Conservation (phyloP, 1,284 basidiomycete species). For the Trichosporon sp. region DNA sequence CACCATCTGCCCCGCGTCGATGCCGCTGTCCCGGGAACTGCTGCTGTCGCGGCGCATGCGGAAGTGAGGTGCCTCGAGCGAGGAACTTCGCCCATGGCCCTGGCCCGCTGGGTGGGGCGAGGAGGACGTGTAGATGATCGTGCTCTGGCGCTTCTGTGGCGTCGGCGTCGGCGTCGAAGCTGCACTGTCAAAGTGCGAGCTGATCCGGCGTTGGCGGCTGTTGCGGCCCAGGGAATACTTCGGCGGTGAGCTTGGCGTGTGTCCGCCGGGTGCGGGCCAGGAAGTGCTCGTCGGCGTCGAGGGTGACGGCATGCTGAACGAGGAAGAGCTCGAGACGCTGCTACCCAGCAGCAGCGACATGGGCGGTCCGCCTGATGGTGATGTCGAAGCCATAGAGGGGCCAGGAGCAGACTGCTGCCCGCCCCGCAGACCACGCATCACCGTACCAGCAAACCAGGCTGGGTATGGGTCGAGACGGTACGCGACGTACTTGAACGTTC, state of each 20-base stretch:
- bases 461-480: constrained; percentile 15
- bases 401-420: not conserved
- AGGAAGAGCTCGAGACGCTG: not conserved
- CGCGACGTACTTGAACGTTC: constrained; percentile 15
- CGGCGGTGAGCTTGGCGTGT: constrained; percentile 1
- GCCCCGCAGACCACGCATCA: constrained; percentile 7
- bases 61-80: not conserved
- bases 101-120: not conserved
- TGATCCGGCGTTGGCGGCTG: not conserved
- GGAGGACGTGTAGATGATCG: constrained; percentile 11
- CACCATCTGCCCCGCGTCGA: not conserved
- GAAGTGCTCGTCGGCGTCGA: constrained; percentile 1
- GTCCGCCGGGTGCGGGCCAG: not conserved
- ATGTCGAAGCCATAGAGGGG: constrained; percentile 2
- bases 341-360: constrained; percentile 8
- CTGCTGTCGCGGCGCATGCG: constrained; percentile 14
- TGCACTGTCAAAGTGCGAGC: not conserved
- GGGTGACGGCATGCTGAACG: not conserved
- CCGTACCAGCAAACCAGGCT: constrained; percentile 6
- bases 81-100: not conserved
- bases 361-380: not conserved
- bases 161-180: constrained; percentile 1
- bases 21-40: constrained; percentile 5
- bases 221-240: constrained; percentile 7
- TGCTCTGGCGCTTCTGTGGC: constrained; percentile 12